Conservation (phyloP, 1,139 yeast genomes). For the Taiozyma sp. region DNA sequence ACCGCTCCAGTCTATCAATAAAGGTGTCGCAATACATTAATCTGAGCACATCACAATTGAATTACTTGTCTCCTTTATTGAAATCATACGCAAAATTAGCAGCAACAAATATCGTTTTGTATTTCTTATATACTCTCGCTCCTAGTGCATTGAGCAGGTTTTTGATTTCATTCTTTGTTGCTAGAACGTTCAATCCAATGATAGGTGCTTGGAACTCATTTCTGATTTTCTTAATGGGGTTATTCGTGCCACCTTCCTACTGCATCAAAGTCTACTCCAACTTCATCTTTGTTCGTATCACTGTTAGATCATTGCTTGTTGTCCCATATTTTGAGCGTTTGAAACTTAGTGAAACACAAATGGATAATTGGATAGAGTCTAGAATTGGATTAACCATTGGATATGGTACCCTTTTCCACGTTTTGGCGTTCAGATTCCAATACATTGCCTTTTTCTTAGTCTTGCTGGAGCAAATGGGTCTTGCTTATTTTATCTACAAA, state of each 20-base stretch:
- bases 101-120: not conserved
- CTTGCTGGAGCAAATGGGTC: slow-evolving; percentile 11
- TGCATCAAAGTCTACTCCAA: slow-evolving; percentile 4
- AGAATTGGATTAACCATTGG: slow-evolving; percentile 15
- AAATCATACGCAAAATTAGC: not conserved
- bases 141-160: slow-evolving; percentile 1
- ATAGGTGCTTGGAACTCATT: slow-evolving; percentile 9
- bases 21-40: not conserved
- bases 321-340: slow-evolving; percentile 16
- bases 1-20: not conserved
- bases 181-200: slow-evolving; percentile 7
- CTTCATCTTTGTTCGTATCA: slow-evolving; percentile 6
- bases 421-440: slow-evolving; percentile 2
- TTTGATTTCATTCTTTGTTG: slow-evolving; percentile 4
- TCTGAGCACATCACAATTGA: slow-evolving; percentile 3
- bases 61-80: slow-evolving; percentile 2
- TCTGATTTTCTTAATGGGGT: slow-evolving; percentile 8
- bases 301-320: slow-evolving; percentile 8
- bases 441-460: slow-evolving; percentile 11
- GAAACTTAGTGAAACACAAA: slow-evolving; percentile 9
- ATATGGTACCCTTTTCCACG: slow-evolving; percentile 10
- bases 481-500: slow-evolving; percentile 14
- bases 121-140: not conserved
- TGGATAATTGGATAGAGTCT: slow-evolving; percentile 16
- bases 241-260: slow-evolving; percentile 4